Percentiles rank a stretch among this genome's conserved stretches.
phyloP scores from a whole-genome alignment of 768 basidiomycete species.

The Agaricus blazei region DNA sequence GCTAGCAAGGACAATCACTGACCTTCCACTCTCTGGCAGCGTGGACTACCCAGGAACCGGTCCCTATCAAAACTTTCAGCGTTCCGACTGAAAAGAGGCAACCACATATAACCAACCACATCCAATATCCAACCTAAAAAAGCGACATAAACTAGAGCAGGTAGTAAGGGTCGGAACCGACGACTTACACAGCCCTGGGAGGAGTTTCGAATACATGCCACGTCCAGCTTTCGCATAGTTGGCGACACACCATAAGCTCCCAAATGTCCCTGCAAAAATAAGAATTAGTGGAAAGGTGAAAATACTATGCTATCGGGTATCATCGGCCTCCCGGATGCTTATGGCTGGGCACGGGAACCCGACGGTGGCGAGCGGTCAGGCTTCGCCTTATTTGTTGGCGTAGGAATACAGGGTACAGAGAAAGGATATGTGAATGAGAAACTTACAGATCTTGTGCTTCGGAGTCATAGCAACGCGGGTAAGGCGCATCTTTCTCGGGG shows the following conservation, averaged over 20 bases:
- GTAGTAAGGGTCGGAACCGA: slow-evolving; percentile 1
- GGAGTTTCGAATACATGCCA: slow-evolving; percentile 60
- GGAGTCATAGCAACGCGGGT: slow-evolving; percentile 62
- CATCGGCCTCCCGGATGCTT: too few species aligned
- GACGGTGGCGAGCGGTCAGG: too few species aligned
- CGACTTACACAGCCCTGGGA: slow-evolving; percentile 56
- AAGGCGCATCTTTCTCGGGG: slow-evolving; percentile 48
- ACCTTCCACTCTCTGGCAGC: slow-evolving; percentile 63
- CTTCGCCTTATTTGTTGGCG: too few species aligned
- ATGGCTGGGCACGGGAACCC: too few species aligned
- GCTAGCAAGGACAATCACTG: slow-evolving; percentile 18
- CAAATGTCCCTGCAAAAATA: slow-evolving; percentile 52
- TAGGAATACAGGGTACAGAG: too few species aligned
- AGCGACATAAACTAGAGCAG: neutral
- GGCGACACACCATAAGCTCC: slow-evolving; percentile 53
- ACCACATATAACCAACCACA: slow-evolving; percentile 46
- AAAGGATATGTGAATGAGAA: neutral
- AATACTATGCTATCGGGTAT: neutral
- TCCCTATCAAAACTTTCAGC: slow-evolving; percentile 33
- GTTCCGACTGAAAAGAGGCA: neutral
- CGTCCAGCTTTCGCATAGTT: slow-evolving; percentile 52
- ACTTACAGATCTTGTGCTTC: slow-evolving; percentile 66
- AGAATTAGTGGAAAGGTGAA: neutral
- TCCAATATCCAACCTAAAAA: slow-evolving; percentile 59
- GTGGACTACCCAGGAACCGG: slow-evolving; percentile 70